Evolutionary conservation across 2,329 filamentous ascomycete genomes (phyloP).

Genomic region (Diplodia sapinea): DNA sequence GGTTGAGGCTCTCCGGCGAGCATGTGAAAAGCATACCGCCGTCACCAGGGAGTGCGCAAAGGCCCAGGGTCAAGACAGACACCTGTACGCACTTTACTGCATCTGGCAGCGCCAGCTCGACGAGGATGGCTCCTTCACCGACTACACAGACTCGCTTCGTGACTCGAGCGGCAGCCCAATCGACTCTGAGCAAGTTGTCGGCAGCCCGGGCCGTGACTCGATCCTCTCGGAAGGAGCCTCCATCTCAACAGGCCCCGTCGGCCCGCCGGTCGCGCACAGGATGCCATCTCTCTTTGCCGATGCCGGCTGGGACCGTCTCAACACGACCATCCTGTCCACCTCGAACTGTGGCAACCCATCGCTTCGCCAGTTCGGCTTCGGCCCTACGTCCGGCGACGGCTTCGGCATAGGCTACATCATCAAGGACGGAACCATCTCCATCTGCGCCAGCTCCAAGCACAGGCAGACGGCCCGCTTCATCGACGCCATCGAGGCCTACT

Average conservation of each 20-base stretch:
- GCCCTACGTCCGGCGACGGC: conserved; percentile 88
- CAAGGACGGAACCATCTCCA: conserved; percentile 88
- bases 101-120: conserved; percentile 92
- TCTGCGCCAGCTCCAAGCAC: conserved; percentile 93
- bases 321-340: conserved; percentile 91
- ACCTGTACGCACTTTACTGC: conserved; percentile 91
- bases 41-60: conserved; percentile 86
- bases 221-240: conserved; percentile 57
- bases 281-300: conserved; percentile 87
- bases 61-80: conserved; percentile 87
- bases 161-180: conserved; percentile 57
- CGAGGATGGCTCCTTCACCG: conserved; percentile 64
- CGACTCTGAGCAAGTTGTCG: conserved; percentile 41
- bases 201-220: conserved; percentile 62
- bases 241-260: conserved; percentile 59
- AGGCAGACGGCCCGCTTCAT: conserved; percentile 90
- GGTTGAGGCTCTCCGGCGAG: conserved; percentile 81
- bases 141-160: conserved; percentile 54
- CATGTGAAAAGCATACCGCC: conserved; percentile 80
- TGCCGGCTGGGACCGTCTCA: conserved; percentile 89
- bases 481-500: conserved; percentile 86
- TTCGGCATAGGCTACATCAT: conserved; percentile 99
- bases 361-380: conserved; percentile 94
- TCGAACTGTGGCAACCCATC: conserved; percentile 99
- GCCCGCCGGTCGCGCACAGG: conserved; percentile 47